phyloP scores from a whole-genome alignment of 1,139 yeast species.

The Candida sanyaensis region DNA sequence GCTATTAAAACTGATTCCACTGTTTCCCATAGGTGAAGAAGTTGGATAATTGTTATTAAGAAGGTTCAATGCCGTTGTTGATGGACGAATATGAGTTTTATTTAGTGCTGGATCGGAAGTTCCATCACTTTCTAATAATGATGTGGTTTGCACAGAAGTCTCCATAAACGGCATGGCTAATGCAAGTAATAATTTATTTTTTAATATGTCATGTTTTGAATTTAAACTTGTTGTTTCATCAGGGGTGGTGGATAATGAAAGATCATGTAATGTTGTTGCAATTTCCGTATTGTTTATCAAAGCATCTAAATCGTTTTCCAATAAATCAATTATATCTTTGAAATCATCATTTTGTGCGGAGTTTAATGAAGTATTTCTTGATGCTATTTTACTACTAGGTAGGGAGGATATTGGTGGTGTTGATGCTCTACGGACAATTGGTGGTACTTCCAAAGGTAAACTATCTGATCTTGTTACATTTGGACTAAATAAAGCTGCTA shows the following conservation, averaged over 20 bases:
- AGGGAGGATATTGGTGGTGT: conserved; percentile 1
- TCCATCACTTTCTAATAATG: conserved; percentile 24
- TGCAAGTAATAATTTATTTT: conserved; percentile 60
- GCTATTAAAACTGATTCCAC: not conserved
- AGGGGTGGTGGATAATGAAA: conserved; percentile 48
- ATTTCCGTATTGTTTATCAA: conserved; percentile 36
- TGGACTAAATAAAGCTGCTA: conserved; percentile 57
- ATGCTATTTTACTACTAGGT: conserved; percentile 1
- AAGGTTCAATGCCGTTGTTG: conserved; percentile 31
- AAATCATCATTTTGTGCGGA: conserved; percentile 30
- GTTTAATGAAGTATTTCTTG: not conserved
- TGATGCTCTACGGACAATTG: not conserved
- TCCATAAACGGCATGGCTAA: conserved; percentile 77
- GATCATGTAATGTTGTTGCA: conserved; percentile 57
- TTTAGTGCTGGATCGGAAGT: conserved; percentile 12
- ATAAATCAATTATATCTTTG: conserved; percentile 43
- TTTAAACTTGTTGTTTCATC: conserved; percentile 20
- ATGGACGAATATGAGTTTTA: conserved; percentile 20
- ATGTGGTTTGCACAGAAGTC: conserved; percentile 45
- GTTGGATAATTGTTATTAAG: conserved; percentile 16
- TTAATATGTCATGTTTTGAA: conserved; percentile 42
- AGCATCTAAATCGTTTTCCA: conserved; percentile 38
- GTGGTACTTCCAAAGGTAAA: conserved; percentile 24
- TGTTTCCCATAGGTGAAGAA: not conserved
- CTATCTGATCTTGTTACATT: conserved; percentile 38